Percentiles rank a stretch among this genome's conserved stretches.
phyloP scores from a whole-genome alignment of 768 basidiomycete genomes.

The Pleurotus cornucopiae region DNA sequence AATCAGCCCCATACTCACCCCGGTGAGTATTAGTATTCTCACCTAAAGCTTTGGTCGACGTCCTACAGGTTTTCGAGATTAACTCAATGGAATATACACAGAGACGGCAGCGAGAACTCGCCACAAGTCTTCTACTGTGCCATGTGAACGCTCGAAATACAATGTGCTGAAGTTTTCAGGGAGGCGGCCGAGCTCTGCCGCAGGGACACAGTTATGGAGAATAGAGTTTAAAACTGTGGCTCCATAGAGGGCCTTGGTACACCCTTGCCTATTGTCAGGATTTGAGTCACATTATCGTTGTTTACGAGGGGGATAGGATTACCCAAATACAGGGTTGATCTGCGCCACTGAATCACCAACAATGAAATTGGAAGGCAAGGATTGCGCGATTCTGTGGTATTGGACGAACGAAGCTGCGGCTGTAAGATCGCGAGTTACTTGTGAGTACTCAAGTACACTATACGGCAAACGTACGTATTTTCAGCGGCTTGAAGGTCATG shows the following conservation, averaged over 20 bases:
- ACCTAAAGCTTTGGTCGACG: constrained; percentile 11
- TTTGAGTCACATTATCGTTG: neutral
- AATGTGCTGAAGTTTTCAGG: neutral
- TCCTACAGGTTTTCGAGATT: neutral
- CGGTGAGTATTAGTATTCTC: neutral
- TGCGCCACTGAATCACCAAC: constrained; percentile 18
- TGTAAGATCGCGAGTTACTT: neutral
- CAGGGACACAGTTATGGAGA: neutral
- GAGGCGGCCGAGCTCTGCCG: too few species aligned
- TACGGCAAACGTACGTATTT: neutral
- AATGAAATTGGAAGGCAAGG: constrained; percentile 18
- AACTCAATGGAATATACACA: neutral
- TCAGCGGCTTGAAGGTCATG: neutral
- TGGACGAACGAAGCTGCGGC: constrained; percentile 12
- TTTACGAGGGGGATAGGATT: neutral
- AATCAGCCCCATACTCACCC: neutral
- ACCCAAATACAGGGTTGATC: constrained; percentile 18
- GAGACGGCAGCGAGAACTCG: neutral
- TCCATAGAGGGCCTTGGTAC: constrained; percentile 16
- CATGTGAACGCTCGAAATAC: neutral
- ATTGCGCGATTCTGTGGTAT: constrained; percentile 11
- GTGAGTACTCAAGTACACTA: too few species aligned
- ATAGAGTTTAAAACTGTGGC: constrained; percentile 14
- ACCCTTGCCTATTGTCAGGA: constrained; percentile 12
- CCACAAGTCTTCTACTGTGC: constrained; percentile 8